phyloP scores from a whole-genome alignment of 176 grass and related monocot species.

The Carex scoparia region DNA sequence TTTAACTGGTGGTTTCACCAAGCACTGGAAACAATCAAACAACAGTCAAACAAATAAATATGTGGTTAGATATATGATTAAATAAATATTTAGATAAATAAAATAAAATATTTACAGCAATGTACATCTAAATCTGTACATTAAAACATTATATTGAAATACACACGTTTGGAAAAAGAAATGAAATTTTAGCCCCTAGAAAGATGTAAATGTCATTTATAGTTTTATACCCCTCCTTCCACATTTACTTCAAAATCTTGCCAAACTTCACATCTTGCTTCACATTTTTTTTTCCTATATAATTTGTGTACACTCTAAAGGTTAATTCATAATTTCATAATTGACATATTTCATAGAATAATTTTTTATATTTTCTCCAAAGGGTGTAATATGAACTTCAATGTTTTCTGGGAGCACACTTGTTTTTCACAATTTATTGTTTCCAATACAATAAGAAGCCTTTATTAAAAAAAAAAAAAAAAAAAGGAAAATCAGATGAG shows the following conservation, averaged over 20 bases:
- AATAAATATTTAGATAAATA: neutral
- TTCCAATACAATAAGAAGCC: neutral
- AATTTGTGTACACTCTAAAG: neutral
- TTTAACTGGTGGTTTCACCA: constrained; percentile 67
- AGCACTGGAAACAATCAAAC: constrained; percentile 38
- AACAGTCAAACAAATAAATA: neutral
- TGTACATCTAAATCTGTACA: neutral
- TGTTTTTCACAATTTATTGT: neutral
- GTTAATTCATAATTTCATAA: neutral
- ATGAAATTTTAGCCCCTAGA: neutral
- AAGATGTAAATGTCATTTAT: neutral
- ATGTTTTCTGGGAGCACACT: neutral
- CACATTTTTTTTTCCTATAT: neutral
- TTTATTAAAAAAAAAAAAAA: neutral
- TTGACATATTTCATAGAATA: neutral
- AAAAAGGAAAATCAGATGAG: neutral
- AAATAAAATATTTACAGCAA: neutral
- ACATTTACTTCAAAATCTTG: neutral
- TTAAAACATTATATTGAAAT: neutral
- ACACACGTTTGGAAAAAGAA: neutral
- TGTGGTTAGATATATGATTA: neutral
- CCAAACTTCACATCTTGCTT: neutral
- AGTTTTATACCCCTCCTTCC: neutral
- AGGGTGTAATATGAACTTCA: neutral
- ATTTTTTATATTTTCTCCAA: neutral